Evolutionary conservation across 176 grass and related monocot species (phyloP), one percentile per base, ranked within the genome.

Genomic region (Oryza rufipogon): DNA sequence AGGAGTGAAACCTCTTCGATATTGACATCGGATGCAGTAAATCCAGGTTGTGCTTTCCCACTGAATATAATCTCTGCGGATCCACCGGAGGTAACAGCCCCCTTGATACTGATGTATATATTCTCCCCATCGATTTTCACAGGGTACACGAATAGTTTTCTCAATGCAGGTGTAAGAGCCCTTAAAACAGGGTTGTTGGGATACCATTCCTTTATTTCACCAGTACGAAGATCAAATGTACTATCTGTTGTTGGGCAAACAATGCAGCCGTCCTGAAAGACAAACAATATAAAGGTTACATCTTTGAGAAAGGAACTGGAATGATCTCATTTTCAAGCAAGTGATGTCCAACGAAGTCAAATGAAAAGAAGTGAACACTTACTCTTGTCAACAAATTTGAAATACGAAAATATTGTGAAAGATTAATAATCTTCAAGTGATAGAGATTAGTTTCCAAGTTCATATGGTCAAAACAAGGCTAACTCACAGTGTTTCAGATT

Each of bases 11-110:
- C 93, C 96, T 99, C 93, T 84, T 99, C 87, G 5, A 99, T 91
- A 83, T 99, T 99, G 79, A 99, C 96, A 91, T 99, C 96, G 20
- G 91, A 75, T 68, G 96, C 91, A 68, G 93, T 99, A 68, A 90
- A 47, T 9, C 96, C 96, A 81, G 93, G 93, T 77, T 96, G 91
- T 83, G 89, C 96, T 88, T 90, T 91, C 64, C 96, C 96, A 12
- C 87, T 96, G 66, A 99, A 98, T 33, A 99, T 48, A 86, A 99
- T 99, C 93, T 99, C 96, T 66, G 96, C 93, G 5, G 96, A 94
- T 34, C 67, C 89, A 17, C 61, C 88, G 60, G 78, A 48, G 41
- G n/a, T 28, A 1, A 34, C 68, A 84, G 33, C 70, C 9, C 89
- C 93, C 71, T 73, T 89, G 64, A 94, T 90, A 81, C 91, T 94